Base-by-base conservation (phyloP, 768 basidiomycete species). In the Lanmaoa pseudosensibilis region DNA sequence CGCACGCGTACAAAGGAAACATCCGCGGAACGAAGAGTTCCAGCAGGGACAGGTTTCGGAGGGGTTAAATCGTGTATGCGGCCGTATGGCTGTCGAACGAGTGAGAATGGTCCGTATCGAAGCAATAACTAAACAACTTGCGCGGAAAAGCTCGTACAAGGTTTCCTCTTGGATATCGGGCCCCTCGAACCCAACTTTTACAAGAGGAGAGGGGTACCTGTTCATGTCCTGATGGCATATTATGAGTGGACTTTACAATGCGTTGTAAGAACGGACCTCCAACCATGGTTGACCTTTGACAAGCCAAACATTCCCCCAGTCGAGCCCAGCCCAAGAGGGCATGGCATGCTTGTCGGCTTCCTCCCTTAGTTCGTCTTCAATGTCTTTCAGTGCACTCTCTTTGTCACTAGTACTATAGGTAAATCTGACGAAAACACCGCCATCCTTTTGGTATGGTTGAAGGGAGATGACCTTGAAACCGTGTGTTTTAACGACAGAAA, bases 161-260 rank as follows among this genome's bases (percentile, higher is more conserved):
- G 77, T 68, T 70, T 95, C 90, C 64, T 95, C 92, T 30, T 82
- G 80, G 2, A 94, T 74, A 66, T 97, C 94, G 1, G 92, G 88
- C 0, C 96, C 96, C 33, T 96, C 90, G 62, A 96, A 98, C 7
- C 83, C 74, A n/a, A 96, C 82, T 56, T 83, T 83, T 49, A 98
- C 66, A 10, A 88, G 78, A 3, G 78, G 75, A 19, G 89, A 88
- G 0, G 93, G 86, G 69, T 85, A 96, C 50, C 90, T 79, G 55
- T 86, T 78, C 83, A 98, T 85, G 61, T 98, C 96, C 90, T 95
- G 59, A 50, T 5, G 4, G 18, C 58, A 33, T 18, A 36, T 57
- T 19, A 58, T 27, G 50, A 57, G 38, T 32, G 44, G 9, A 32
- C 15, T 13, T 23, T 38, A 19, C 46, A 2, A 11, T 40, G 27